Conservation (phyloP, 345 rosid species). For the Adansonia digitata region DNA sequence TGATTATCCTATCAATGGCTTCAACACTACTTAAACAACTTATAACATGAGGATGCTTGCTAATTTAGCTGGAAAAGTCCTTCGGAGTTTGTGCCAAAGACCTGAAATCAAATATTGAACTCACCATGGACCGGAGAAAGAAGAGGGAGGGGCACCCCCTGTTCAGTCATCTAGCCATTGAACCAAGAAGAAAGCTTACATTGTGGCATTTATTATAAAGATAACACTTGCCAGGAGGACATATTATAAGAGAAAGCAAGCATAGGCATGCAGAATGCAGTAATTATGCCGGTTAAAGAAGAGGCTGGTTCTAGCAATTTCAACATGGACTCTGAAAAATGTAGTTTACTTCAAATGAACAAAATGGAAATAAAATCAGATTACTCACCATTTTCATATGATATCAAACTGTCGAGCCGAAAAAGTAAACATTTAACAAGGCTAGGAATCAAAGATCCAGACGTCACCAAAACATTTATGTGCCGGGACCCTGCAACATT, state of each 20-base stretch:
- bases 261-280: not conserved
- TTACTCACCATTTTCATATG: slow-evolving; percentile 61
- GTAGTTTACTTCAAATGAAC: not conserved
- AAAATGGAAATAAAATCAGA: not conserved
- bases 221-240: not conserved
- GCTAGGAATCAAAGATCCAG: slow-evolving; percentile 87
- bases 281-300: not conserved
- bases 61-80: not conserved
- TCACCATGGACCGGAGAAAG: not conserved
- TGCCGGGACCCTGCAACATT: slow-evolving; percentile 24
- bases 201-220: not conserved
- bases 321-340: not conserved
- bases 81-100: not conserved
- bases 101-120: not conserved
- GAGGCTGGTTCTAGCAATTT: not conserved
- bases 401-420: slow-evolving; percentile 51
- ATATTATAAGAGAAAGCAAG: not conserved
- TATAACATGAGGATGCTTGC: not conserved
- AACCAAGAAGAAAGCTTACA: not conserved
- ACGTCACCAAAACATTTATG: slow-evolving; percentile 77
- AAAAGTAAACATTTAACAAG: slow-evolving; percentile 81
- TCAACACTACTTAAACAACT: not conserved
- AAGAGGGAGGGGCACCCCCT: not conserved
- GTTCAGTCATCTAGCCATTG: not conserved
- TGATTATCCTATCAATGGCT: not conserved